Evolutionary conservation across 2,329 filamentous ascomycete species (phyloP).

Genomic region (Mycosphaerella sp.): DNA sequence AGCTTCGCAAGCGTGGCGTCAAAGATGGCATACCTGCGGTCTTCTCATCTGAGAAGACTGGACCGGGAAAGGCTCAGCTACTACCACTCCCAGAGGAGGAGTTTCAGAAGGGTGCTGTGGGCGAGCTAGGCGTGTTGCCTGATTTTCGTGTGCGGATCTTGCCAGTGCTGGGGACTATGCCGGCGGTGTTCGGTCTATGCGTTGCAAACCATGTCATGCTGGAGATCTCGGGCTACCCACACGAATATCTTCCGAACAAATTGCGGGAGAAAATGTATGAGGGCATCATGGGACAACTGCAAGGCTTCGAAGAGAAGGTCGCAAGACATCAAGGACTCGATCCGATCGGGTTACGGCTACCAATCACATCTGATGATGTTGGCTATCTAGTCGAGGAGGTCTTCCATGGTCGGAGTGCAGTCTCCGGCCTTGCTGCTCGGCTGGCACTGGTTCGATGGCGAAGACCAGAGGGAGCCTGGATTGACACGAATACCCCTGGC

Average conservation of each 20-base stretch:
- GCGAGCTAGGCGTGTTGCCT: conserved; percentile 78
- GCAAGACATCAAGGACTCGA: conserved; percentile 51
- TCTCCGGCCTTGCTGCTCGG: conserved; percentile 75
- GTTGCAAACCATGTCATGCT: conserved; percentile 91
- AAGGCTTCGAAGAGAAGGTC: conserved; percentile 71
- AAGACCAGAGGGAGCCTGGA: conserved; percentile 55
- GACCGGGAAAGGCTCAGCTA: conserved; percentile 83
- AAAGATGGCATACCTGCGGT: conserved; percentile 83
- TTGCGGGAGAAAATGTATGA: conserved; percentile 89
- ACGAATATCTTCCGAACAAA: conserved; percentile 75
- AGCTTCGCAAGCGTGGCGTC: conserved; percentile 69
- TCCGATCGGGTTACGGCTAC: conserved; percentile 67
- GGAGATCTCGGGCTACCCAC: conserved; percentile 71
- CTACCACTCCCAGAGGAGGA: conserved; percentile 83
- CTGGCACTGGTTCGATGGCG: conserved; percentile 76
- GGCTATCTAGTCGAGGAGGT: conserved; percentile 87
- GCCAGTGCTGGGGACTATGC: conserved; percentile 94
- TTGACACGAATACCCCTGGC: conserved; percentile 60
- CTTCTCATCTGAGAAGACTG: conserved; percentile 84
- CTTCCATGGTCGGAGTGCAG: conserved; percentile 71
- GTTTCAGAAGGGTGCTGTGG: conserved; percentile 75
- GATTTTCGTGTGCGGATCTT: conserved; percentile 94
- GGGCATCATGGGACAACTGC: conserved; percentile 65
- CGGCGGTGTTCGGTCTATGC: conserved; percentile 87
- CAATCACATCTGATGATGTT: conserved; percentile 71